A percentile compares a stretch with the other conserved stretches of the same genome.
These are phyloP conservation scores for Kuraishia capsulata DNA, from an alignment of 805 yeast species.

Conservation along the genomic window DNA sequence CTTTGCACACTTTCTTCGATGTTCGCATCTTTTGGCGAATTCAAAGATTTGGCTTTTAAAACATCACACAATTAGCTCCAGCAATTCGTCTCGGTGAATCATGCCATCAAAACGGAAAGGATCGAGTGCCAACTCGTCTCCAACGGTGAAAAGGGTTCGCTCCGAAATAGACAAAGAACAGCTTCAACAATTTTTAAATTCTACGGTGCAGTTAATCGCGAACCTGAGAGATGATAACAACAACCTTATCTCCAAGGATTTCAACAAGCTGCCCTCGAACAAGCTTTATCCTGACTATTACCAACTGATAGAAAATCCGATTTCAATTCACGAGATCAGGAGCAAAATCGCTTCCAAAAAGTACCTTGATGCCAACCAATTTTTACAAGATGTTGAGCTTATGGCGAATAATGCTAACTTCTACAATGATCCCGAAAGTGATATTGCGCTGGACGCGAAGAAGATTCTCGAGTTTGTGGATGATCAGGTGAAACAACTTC, in stretches of 20 bases:
- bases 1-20: too few species aligned
- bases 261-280: constrained; percentile 64
- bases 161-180: constrained; percentile 7
- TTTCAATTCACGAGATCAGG: constrained; percentile 61
- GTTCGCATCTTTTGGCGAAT: too few species aligned
- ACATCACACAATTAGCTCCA: too few species aligned
- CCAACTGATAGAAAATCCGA: constrained; percentile 51
- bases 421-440: constrained; percentile 59
- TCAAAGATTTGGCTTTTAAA: too few species aligned
- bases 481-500: constrained; percentile 32
- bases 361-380: constrained; percentile 29
- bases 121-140: background rate
- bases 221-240: constrained; percentile 26
- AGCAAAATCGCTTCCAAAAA: constrained; percentile 29
- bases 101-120: background rate
- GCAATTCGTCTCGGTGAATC: too few species aligned
- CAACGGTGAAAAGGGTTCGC: background rate
- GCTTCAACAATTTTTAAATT: constrained; percentile 18
- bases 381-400: constrained; percentile 52
- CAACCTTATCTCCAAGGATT: constrained; percentile 35
- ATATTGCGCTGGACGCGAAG: constrained; percentile 59
- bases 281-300: constrained; percentile 77
- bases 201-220: constrained; percentile 23
- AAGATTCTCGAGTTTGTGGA: constrained; percentile 48
- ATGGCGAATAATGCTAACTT: constrained; percentile 64